Evolutionary conservation across 2,329 filamentous ascomycete species (phyloP), one percentile per base, ranked within the genome.

Genomic region (Hypoxylon sp.): DNA sequence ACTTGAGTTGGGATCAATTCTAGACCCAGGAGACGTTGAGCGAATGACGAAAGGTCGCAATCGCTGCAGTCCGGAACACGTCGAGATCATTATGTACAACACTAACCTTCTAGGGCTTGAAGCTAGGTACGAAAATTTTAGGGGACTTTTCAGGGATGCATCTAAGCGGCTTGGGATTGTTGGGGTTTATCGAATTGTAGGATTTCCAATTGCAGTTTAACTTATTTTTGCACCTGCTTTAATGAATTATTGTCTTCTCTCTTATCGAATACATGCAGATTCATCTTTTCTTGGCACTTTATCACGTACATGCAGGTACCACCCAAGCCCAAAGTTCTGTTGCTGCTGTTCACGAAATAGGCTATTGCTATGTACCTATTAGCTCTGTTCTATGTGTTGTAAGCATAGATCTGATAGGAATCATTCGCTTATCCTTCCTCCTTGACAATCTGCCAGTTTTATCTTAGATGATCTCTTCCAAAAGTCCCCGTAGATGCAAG

Each of bases 21-120:
- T 43, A 36, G 49, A 19, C 27, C 53, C 32, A 43, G 44, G 44
- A 17, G 50, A 40, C 16, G 25, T n/a, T 31, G 21, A 32, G 25
- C 20, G 47, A 46, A 55, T 52, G 55, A 58, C 55, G 55, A 58
- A 55, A 58, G 43, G 44, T 31, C 34, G 51, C 31, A 54, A n/a
- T n/a, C n/a, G n/a, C 44, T 47, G 37, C 47, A 50, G 36, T 21
- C 19, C 20, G 32, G 40, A 25, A 48, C 42, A 55, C 34, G 42
- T 57, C 32, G 42, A 55, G 35, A 26, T 50, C n/a, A n/a, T n/a
- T n/a, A n/a, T n/a, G n/a, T n/a, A 26, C 23, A 12, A 26, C 26
- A 36, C 40, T 50, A 55, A 50, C 34, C 45, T 15, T 23, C 45
- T 43, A 26, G 8, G 34, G 31, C 12, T 46, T 12, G 4, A 53